Evolutionary conservation across 148 eudicot species (phyloP), one percentile per base, ranked within the genome.

Genomic region (Rhododendron williamsianum): DNA sequence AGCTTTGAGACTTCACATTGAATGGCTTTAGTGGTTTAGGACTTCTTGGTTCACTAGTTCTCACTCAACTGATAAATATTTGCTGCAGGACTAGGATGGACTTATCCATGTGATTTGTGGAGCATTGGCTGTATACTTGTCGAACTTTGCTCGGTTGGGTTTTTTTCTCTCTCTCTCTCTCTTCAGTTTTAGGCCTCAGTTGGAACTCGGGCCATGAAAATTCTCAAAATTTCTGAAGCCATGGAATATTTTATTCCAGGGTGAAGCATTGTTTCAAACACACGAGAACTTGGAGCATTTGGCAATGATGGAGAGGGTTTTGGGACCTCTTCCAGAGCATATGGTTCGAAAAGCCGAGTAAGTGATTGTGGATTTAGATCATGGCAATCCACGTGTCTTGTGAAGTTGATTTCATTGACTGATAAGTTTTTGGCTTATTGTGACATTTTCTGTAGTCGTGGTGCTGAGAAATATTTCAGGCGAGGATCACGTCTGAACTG

Each of bases 241-340:
- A 52, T 78, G 46, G 45, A 33, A 52, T 13, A 2, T 58, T 79
- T 71, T 81, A 38, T 91, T 89, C 58, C 88, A 96, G 98, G 98
- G 98, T 83, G 90, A 89, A 88, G 96, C 93, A 33, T 86, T 96
- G 81, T 96, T 96, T 83, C 95, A 93, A 83, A 96, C 98, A 51
- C 98, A 96, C 81, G 98, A 93, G 83, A 96, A 94, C 87, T 89
- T 96, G 88, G 98, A 96, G 87, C 98, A 96, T 86, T 87, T 94
- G 87, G 98, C 95, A 82, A 94, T 94, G 98, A 94, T 94, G 98
- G 98, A 94, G 91, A 91, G 93, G 87, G 96, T 96, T 43, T 87
- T 96, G 84, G 96, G 94, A 51, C 96, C 98, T 79, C 86, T 96
- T 45, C 98, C 98, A 5, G 92, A 90, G 71, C 92, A 92, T 80